A percentile compares a stretch with the other conserved stretches of the same genome.
Evolutionary conservation across 164 flowering plant genomes (phyloP).

Genomic region (Berberis thunbergii): DNA sequence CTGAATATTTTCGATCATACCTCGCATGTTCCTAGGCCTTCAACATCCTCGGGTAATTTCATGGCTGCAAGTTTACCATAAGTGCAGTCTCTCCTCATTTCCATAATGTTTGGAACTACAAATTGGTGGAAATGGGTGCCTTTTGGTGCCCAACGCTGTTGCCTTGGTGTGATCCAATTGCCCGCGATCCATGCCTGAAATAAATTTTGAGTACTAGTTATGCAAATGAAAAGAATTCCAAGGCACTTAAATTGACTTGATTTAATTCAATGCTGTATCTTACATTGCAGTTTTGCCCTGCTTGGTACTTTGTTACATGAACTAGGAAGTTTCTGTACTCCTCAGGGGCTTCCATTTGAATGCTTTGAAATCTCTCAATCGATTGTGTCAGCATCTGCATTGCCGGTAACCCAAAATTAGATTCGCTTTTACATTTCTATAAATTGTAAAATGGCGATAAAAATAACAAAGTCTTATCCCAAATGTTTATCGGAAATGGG

Average conservation of each 20-base stretch:
- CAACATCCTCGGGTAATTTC: constrained; percentile 71
- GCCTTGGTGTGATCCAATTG: constrained; percentile 69
- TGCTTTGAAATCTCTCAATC: constrained; percentile 61
- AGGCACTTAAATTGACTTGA: too few relatives aligned
- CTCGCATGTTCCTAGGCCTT: constrained; percentile 87
- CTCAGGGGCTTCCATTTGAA: constrained; percentile 71
- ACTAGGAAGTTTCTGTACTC: constrained; percentile 58
- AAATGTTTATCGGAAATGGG: too few relatives aligned
- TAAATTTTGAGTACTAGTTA: not conserved
- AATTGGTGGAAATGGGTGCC: constrained; percentile 93
- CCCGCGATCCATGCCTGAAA: constrained; percentile 88
- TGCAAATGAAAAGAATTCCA: too few relatives aligned
- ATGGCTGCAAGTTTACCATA: constrained; percentile 91
- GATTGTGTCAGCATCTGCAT: constrained; percentile 81
- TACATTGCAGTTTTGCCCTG: constrained; percentile 77
- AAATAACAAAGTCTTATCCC: too few relatives aligned
- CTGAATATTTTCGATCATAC: constrained; percentile 19
- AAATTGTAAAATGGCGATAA: too few relatives aligned
- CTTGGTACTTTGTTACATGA: constrained; percentile 82
- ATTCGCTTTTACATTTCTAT: too few relatives aligned
- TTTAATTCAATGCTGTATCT: not conserved
- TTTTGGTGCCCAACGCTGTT: constrained; percentile 77
- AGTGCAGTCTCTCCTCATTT: constrained; percentile 70
- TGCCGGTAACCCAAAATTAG: not conserved
- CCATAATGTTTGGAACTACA: constrained; percentile 77